These are phyloP conservation scores for Acacia concinna DNA, from an alignment of 331 rosid genomes.

Conservation along the genomic window DNA sequence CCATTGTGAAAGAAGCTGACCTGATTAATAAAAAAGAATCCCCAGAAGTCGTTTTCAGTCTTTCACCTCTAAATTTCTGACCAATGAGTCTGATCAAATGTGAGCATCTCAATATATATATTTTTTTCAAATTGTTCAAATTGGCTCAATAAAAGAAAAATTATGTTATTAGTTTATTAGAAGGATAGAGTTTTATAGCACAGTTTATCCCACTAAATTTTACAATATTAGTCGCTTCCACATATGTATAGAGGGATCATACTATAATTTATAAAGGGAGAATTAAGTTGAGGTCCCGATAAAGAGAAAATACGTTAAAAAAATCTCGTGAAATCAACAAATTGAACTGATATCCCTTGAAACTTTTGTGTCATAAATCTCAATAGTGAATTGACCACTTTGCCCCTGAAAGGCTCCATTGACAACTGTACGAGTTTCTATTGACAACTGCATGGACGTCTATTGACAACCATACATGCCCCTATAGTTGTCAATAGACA, in stretches of 20 bases:
- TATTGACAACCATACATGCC: no score
- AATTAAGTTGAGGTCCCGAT: no score
- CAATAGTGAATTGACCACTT: no score
- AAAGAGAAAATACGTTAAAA: no score
- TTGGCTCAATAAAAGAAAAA: neutral
- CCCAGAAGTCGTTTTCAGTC: constrained; percentile 5
- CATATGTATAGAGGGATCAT: neutral
- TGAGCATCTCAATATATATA: constrained; percentile 11
- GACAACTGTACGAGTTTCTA: no score
- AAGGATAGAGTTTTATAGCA: neutral
- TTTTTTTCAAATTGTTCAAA: neutral
- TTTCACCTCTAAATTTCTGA: constrained; percentile 20
- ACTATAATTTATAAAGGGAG: neutral
- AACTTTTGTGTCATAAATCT: no score
- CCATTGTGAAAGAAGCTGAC: neutral
- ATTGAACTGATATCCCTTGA: no score
- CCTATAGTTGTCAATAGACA: no score
- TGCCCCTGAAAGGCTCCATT: no score
- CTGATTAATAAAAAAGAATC: neutral
- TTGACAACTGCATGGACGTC: no score
- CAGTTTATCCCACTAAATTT: neutral
- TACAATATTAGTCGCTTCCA: neutral
- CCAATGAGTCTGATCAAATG: constrained; percentile 19
- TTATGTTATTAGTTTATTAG: neutral
- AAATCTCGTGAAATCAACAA: no score